Percentiles rank a stretch among this genome's conserved stretches.
phyloP scores from a whole-genome alignment of 2,329 filamentous ascomycete genomes.

The Magnaporthiopsis poae region DNA sequence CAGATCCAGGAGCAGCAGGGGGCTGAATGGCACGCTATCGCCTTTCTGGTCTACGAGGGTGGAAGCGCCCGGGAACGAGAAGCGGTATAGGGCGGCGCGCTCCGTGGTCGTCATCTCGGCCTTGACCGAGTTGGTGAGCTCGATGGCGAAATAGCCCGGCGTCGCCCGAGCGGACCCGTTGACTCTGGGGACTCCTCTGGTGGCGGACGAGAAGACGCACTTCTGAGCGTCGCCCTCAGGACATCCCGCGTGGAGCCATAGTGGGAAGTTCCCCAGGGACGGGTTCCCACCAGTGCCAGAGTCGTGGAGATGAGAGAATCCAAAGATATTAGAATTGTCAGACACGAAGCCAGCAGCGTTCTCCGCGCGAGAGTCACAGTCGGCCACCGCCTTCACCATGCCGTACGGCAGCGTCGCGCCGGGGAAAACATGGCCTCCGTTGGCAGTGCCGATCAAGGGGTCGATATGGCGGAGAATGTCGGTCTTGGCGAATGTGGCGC shows the following conservation, averaged over 20 bases:
- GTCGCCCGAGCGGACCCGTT: conserved; percentile 34
- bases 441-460: conserved; percentile 20
- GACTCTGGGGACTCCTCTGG: conserved; percentile 30
- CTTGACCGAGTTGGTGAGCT: conserved; percentile 35
- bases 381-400: conserved; percentile 21
- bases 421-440: conserved; percentile 22
- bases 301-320: conserved; percentile 24
- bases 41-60: conserved; percentile 24
- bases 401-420: conserved; percentile 21
- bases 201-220: conserved; percentile 37
- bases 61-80: conserved; percentile 30
- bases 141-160: conserved; percentile 42
- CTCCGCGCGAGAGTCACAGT: conserved; percentile 12
- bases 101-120: conserved; percentile 43
- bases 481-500: neutral
- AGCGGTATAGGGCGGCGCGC: conserved; percentile 42
- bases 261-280: conserved; percentile 27
- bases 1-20: conserved; percentile 40
- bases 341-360: neutral
- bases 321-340: conserved; percentile 16
- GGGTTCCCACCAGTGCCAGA: conserved; percentile 21
- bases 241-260: conserved; percentile 26
- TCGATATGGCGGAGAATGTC: conserved; percentile 16
- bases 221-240: conserved; percentile 22
- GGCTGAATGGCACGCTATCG: conserved; percentile 14